Percentiles rank a stretch among this genome's conserved stretches.
These are phyloP conservation scores for Fraxinus sp. DNA, from an alignment of 305 asterid species.

Conservation along the genomic window DNA sequence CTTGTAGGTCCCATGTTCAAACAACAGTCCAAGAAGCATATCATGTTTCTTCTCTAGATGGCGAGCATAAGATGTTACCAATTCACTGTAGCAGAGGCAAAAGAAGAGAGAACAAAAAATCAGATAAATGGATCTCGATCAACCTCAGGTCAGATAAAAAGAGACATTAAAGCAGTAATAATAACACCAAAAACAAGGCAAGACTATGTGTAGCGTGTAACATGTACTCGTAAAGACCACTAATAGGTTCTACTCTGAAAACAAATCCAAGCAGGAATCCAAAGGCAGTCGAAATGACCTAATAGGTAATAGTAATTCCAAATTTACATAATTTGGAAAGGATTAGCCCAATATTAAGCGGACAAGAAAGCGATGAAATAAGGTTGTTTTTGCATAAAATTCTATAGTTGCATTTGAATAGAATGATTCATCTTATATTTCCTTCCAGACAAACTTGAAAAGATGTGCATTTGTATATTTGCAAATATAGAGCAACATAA, in stretches of 20 bases:
- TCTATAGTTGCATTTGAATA: neutral
- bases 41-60: constrained; percentile 90
- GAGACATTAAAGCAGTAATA: neutral
- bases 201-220: neutral
- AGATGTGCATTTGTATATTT: neutral
- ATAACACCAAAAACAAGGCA: neutral
- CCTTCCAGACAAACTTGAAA: neutral
- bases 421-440: neutral
- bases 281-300: neutral
- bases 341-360: neutral
- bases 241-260: neutral
- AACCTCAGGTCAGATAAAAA: neutral
- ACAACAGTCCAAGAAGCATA: constrained; percentile 88
- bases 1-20: constrained; percentile 61
- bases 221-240: neutral
- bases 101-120: neutral
- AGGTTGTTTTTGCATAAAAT: neutral
- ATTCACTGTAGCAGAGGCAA: constrained; percentile 56
- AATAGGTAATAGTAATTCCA: neutral
- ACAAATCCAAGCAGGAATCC: neutral
- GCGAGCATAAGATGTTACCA: constrained; percentile 62
- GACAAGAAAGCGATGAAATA: neutral
- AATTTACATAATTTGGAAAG: neutral
- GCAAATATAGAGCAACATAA: neutral
- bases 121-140: neutral